Base-by-base conservation (phyloP, 75 land plant species). In the Picea glauca region DNA sequence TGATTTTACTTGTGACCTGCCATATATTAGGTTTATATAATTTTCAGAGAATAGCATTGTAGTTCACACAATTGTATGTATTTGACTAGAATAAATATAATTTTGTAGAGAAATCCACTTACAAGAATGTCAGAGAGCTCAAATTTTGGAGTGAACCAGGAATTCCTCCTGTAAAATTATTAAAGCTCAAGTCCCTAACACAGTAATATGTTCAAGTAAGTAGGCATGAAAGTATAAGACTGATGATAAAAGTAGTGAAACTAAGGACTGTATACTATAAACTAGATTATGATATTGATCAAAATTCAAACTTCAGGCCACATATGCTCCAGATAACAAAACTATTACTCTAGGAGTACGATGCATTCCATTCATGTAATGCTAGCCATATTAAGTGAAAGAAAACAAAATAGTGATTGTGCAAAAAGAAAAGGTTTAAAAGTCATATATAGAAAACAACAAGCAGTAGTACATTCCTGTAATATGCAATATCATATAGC, bases 181-280 rank as follows among this genome's bases (percentile, higher is more conserved):
- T 70, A 43, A 43, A 70, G 35, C 73, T 70, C 73, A 70, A 70
- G 73, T 70, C 73, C 73, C 73, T 70, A 43, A 70, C 54, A 67
- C 7, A 70, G 17, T 18, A 70, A 40, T 20, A 18, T 8, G 20
- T 50, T 43, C 11, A 8, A 70, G 35, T 70, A 40, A 70, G 72
- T 38, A 38, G 46, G 11, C 32, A 67, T 70, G 18, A 12, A 43
- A 15, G n/a, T 43, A 70, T 43, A 70, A 38, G 21, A 35, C 18
- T 2, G 50, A 43, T 43, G 13, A 70, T 14, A 43, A 43, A 12
- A 70, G 50, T 40, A 11, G 6, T 70, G 9, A 40, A 40, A 70
- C 40, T 46, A 46, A 46, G 3, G 3, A 46, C 50, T 46, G 9
- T 70, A n/a, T 43, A 20, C 9, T 18, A 40, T 43, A 40, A 70